Percentiles rank a stretch among this genome's conserved stretches.
Evolutionary conservation across 495 filamentous ascomycete species (phyloP).

Genomic region (Hypoxylon subgilvum): DNA sequence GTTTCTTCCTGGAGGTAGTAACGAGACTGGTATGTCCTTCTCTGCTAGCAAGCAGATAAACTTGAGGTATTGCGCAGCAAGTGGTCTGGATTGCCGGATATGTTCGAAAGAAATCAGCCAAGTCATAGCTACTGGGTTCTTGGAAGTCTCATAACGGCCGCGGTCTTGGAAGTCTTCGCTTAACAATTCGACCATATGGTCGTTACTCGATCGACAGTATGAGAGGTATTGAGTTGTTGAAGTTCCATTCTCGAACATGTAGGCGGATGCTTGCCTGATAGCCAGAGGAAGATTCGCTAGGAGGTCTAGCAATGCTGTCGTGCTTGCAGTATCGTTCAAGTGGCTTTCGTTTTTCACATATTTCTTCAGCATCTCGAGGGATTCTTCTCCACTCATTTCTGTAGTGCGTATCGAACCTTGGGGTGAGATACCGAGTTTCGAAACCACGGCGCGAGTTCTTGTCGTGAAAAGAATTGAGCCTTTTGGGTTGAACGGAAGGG

Average conservation of each 20-base stretch:
- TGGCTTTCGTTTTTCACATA: constrained; percentile 17
- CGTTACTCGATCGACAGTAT: constrained; percentile 28
- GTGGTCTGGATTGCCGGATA: constrained; percentile 43
- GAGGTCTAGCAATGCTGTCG: constrained; percentile 40
- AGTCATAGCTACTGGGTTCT: constrained; percentile 44
- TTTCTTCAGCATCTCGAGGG: constrained; percentile 26
- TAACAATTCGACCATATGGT: constrained; percentile 30
- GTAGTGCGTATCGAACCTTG: constrained; percentile 23
- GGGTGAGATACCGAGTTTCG: constrained; percentile 14
- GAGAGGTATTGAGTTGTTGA: constrained; percentile 40
- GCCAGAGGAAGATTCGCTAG: constrained; percentile 54
- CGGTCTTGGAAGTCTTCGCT: constrained; percentile 30
- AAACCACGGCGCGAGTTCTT: constrained; percentile 38
- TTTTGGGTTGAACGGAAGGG: constrained; percentile 46
- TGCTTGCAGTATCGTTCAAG: constrained; percentile 10
- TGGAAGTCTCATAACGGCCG: constrained; percentile 33
- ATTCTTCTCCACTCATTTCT: constrained; percentile 42
- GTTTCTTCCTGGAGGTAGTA: constrained; percentile 27
- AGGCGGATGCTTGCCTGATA: constrained; percentile 56
- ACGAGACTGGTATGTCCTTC: constrained; percentile 46
- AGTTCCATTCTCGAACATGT: constrained; percentile 48
- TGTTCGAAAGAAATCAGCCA: constrained; percentile 49
- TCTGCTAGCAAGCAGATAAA: constrained; percentile 50
- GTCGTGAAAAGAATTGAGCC: constrained; percentile 53
- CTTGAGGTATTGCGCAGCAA: constrained; percentile 48